Percentiles rank a stretch among this genome's conserved stretches.
phyloP scores from a whole-genome alignment of 2,329 filamentous ascomycete species.

The Dothideomycetidae sp. region DNA sequence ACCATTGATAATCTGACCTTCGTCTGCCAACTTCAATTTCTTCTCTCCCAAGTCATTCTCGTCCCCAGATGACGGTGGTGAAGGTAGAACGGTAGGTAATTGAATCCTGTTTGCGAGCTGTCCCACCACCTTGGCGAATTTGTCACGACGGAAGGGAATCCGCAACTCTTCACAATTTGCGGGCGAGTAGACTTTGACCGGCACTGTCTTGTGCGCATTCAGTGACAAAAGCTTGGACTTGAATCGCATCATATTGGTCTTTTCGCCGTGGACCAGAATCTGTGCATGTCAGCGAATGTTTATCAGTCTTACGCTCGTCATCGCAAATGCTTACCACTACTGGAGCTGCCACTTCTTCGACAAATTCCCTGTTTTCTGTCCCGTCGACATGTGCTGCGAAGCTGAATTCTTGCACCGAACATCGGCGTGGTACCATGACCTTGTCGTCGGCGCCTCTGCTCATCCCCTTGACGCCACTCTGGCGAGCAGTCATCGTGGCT shows the following conservation, averaged over 20 bases:
- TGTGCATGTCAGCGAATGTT: constrained; percentile 23
- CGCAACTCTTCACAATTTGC: constrained; percentile 89
- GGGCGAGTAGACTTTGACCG: constrained; percentile 85
- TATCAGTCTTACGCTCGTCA: constrained; percentile 4
- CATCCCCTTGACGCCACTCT: constrained; percentile 40
- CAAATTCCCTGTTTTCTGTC: constrained; percentile 89
- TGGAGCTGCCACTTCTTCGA: constrained; percentile 81
- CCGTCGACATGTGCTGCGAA: constrained; percentile 97
- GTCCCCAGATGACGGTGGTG: constrained; percentile 27
- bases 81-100: constrained; percentile 39
- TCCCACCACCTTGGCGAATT: constrained; percentile 89
- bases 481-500: constrained; percentile 60
- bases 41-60: constrained; percentile 24
- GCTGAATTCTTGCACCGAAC: constrained; percentile 84
- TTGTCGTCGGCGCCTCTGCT: constrained; percentile 64
- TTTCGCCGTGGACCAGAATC: constrained; percentile 94
- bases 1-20: constrained; percentile 56
- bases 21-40: constrained; percentile 32
- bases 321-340: constrained; percentile 58
- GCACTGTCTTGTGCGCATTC: constrained; percentile 64
- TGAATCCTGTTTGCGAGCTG: constrained; percentile 66
- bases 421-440: constrained; percentile 79
- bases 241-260: constrained; percentile 94
- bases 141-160: constrained; percentile 91
- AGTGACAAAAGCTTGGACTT: constrained; percentile 91